Conservation (phyloP, 192 early-diverging fungal species). For the Bifiguratus adelaidae region DNA sequence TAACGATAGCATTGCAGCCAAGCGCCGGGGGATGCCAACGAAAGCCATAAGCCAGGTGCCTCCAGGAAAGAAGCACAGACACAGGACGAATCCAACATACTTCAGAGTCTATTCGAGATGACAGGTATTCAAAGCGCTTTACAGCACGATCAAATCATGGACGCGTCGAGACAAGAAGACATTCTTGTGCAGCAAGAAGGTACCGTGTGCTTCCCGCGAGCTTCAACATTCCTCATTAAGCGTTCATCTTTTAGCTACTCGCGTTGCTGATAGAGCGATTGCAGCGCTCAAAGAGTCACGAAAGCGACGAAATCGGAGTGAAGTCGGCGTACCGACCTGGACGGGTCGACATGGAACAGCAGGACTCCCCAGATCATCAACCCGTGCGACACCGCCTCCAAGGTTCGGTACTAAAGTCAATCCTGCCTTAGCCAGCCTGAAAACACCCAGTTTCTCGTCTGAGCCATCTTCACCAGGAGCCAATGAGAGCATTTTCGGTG, state of each 20-base stretch:
- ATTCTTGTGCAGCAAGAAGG: slow-evolving; percentile 65
- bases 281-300: slow-evolving; percentile 65
- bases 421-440: slow-evolving; percentile 2
- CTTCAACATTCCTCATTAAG: background rate
- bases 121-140: slow-evolving; percentile 83
- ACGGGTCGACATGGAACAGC: slow-evolving; percentile 71
- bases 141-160: slow-evolving; percentile 86
- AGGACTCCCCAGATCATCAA: slow-evolving; percentile 17
- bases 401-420: slow-evolving; percentile 22
- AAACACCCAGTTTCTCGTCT: slow-evolving; percentile 2
- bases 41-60: background rate
- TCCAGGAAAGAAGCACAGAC: slow-evolving; percentile 6
- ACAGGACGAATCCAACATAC: slow-evolving; percentile 58
- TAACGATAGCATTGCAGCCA: background rate
- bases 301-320: slow-evolving; percentile 32
- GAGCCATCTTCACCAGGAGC: background rate
- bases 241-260: slow-evolving; percentile 34
- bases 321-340: slow-evolving; percentile 79
- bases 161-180: slow-evolving; percentile 45
- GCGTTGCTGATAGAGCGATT: slow-evolving; percentile 72
- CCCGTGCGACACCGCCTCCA: slow-evolving; percentile 10
- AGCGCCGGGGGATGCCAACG: slow-evolving; percentile 4
- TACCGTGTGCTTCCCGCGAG: background rate
- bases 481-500: slow-evolving; percentile 5
- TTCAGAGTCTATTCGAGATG: slow-evolving; percentile 71